phyloP scores from a whole-genome alignment of 208 protist species.

The Cochliopodium minus region DNA sequence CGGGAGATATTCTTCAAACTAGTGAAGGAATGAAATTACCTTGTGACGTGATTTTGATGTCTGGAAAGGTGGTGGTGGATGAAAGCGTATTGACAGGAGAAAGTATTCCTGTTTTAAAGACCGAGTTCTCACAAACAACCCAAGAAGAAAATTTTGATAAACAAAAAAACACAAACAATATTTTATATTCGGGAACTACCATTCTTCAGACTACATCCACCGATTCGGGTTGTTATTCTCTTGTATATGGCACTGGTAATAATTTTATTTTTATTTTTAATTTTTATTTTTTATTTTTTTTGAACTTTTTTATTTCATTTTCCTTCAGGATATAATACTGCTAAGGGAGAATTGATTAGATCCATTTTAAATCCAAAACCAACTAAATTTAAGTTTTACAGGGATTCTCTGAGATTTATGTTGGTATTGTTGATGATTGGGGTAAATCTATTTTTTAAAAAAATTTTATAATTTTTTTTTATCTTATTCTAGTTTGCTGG shows the following conservation, averaged over 20 bases:
- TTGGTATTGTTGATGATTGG: conserved; percentile 21
- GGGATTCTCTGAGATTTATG: conserved; percentile 33
- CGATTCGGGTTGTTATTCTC: too few relatives aligned
- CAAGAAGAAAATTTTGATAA: not conserved
- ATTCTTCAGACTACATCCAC: conserved; percentile 13
- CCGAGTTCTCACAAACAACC: conserved; percentile 10
- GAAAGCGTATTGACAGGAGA: conserved; percentile 42
- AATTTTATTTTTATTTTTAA: too few relatives aligned
- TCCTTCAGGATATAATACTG: conserved; percentile 34
- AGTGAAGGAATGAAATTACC: conserved; percentile 14
- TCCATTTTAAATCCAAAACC: conserved; percentile 34
- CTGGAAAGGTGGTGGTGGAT: conserved; percentile 27
- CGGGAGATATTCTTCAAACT: conserved; percentile 5
- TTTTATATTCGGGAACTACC: conserved; percentile 26
- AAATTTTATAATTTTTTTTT: too few relatives aligned
- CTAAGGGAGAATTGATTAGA: conserved; percentile 31
- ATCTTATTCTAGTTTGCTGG: too few relatives aligned
- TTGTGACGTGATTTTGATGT: conserved; percentile 33
- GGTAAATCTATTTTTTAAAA: too few relatives aligned
- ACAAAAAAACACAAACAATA: not conserved
- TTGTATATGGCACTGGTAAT: too few relatives aligned
- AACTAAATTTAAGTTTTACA: conserved; percentile 34
- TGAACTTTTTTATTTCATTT: too few relatives aligned
- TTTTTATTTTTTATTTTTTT: too few relatives aligned
- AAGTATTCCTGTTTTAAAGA: conserved; percentile 30